Evolutionary conservation across 805 yeast species (phyloP).

Genomic region (Sungouiozyma intestinalis): DNA sequence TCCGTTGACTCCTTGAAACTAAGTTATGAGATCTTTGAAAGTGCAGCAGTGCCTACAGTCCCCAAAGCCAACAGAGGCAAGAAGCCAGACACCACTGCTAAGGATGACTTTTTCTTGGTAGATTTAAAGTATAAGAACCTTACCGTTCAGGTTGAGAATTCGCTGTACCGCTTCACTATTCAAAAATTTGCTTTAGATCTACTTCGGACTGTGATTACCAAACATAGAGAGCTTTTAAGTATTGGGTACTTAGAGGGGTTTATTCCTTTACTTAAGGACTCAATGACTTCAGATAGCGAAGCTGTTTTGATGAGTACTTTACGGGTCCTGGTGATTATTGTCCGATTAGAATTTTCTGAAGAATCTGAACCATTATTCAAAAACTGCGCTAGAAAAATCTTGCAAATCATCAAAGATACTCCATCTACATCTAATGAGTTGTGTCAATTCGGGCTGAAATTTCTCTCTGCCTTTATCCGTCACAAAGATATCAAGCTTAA

Average conservation of each 20-base stretch:
- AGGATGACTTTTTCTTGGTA: constrained; percentile 65
- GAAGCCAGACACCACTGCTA: constrained; percentile 28
- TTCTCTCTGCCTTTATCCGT: constrained; percentile 60
- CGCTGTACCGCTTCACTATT: constrained; percentile 48
- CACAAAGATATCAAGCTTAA: constrained; percentile 59
- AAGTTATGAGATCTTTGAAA: constrained; percentile 62
- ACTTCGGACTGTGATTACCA: constrained; percentile 57
- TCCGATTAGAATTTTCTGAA: constrained; percentile 52
- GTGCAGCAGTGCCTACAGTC: constrained; percentile 32
- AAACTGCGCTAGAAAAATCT: constrained; percentile 47
- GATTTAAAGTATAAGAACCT: constrained; percentile 50
- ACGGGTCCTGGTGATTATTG: constrained; percentile 47
- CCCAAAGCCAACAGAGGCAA: constrained; percentile 8
- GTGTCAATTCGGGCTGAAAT: constrained; percentile 69
- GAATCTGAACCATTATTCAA: constrained; percentile 39
- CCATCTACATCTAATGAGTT: constrained; percentile 71
- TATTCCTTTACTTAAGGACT: constrained; percentile 55
- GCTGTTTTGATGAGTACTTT: constrained; percentile 62
- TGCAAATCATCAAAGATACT: constrained; percentile 58
- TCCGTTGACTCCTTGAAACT: constrained; percentile 52
- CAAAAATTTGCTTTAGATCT: constrained; percentile 72
- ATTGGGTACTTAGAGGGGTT: constrained; percentile 58
- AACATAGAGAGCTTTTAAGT: constrained; percentile 49
- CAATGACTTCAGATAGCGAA: constrained; percentile 61
- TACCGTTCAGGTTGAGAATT: constrained; percentile 44